A percentile compares a stretch with the other conserved stretches of the same genome.
Conservation (phyloP, 768 basidiomycete genomes). For the Hortiboletus campestris region DNA sequence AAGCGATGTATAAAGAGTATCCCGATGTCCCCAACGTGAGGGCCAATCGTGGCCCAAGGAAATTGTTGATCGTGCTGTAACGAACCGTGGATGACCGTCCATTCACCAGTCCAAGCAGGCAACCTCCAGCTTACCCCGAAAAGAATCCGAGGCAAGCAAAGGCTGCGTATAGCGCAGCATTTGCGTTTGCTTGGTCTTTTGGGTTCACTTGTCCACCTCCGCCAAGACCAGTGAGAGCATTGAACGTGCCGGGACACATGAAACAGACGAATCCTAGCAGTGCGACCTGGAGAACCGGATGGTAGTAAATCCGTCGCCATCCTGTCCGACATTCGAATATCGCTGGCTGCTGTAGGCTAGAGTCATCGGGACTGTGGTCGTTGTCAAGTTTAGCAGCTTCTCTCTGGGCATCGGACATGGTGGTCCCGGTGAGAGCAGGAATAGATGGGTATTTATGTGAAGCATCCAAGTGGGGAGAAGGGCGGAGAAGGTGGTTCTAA, state of each 20-base stretch:
- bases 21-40: slow-evolving; percentile 51
- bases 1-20: slow-evolving; percentile 49
- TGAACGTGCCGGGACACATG: slow-evolving; percentile 69
- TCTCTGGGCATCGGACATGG: slow-evolving; percentile 22
- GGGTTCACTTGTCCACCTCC: slow-evolving; percentile 73
- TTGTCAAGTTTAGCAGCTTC: slow-evolving; percentile 20
- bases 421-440: not conserved
- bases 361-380: slow-evolving; percentile 18
- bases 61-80: slow-evolving; percentile 71
- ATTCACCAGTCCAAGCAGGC: not conserved
- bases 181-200: slow-evolving; percentile 65
- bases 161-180: slow-evolving; percentile 60
- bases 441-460: slow-evolving; percentile 1
- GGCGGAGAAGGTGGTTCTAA: not conserved
- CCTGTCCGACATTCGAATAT: slow-evolving; percentile 50
- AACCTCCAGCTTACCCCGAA: slow-evolving; percentile 50
- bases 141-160: slow-evolving; percentile 66
- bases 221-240: slow-evolving; percentile 76
- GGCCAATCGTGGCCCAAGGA: slow-evolving; percentile 50
- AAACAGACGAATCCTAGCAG: slow-evolving; percentile 67
- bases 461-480: not conserved
- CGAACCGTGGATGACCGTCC: not conserved
- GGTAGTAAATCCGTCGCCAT: slow-evolving; percentile 53
- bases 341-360: slow-evolving; percentile 19
- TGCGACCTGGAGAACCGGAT: slow-evolving; percentile 41